These are phyloP conservation scores for Fagopyrum tataricum DNA, from an alignment of 148 eudicot species.

Conservation along the genomic window DNA sequence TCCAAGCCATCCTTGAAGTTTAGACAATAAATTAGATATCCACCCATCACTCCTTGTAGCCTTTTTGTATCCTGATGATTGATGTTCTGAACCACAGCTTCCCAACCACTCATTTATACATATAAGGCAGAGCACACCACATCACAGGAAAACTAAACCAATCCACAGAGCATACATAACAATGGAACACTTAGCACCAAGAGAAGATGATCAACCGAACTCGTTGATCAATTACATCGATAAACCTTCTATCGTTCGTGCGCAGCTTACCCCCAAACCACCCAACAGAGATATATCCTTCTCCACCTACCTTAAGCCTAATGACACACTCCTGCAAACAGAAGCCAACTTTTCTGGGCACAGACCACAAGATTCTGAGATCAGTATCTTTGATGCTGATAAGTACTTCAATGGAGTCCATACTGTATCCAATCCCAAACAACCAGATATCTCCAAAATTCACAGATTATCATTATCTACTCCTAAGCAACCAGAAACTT, in stretches of 20 bases:
- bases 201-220: neutral
- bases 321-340: neutral
- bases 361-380: slow-evolving; percentile 38
- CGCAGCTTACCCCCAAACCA: slow-evolving; percentile 26
- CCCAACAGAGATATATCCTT: slow-evolving; percentile 27
- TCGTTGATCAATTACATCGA: neutral
- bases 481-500: slow-evolving; percentile 8
- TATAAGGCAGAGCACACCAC: neutral
- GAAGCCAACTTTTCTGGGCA: neutral
- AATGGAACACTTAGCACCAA: slow-evolving; percentile 4
- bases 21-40: neutral
- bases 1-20: neutral
- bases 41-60: slow-evolving; percentile 5
- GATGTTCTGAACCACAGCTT: neutral
- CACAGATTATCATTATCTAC: slow-evolving; percentile 14
- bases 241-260: slow-evolving; percentile 24
- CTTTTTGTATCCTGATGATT: slow-evolving; percentile 2
- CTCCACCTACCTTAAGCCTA: slow-evolving; percentile 24
- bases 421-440: neutral
- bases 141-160: neutral
- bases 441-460: neutral
- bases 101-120: slow-evolving; percentile 8
- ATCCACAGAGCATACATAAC: neutral
- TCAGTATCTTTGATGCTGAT: slow-evolving; percentile 76
- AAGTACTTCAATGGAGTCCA: slow-evolving; percentile 51